These are phyloP conservation scores for Tulasnella sp. DNA, from an alignment of 768 basidiomycete genomes.

Conservation along the genomic window DNA sequence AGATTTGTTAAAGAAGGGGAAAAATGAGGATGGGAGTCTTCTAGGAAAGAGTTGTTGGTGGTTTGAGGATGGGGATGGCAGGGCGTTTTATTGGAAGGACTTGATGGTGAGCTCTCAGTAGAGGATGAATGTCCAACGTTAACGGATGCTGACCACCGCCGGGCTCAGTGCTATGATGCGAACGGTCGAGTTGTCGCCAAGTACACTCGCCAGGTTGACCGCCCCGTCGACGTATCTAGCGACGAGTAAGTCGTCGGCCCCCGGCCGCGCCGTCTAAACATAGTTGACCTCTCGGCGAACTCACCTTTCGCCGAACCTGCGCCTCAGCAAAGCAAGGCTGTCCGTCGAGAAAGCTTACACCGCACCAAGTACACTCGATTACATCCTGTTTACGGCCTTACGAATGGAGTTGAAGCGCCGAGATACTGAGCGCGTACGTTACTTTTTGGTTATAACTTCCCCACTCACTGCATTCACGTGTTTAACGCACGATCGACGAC, in stretches of 20 bases:
- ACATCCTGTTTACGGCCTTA: background rate
- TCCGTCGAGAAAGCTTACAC: background rate
- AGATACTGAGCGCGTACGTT: background rate
- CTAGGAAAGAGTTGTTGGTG: background rate
- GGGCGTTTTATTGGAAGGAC: slow-evolving; percentile 2
- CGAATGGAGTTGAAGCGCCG: background rate
- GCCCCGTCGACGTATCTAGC: background rate
- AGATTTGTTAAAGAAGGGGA: background rate
- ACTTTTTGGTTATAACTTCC: background rate
- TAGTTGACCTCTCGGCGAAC: background rate
- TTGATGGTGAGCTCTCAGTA: background rate
- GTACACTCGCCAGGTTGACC: background rate
- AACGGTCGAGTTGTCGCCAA: background rate
- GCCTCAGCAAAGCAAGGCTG: slow-evolving; percentile 4
- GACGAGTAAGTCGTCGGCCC: background rate
- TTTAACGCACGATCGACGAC: no score
- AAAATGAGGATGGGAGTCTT: background rate
- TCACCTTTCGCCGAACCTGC: background rate
- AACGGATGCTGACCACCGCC: background rate
- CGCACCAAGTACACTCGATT: slow-evolving; percentile 5
- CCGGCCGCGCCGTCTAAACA: background rate
- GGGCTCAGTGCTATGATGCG: background rate
- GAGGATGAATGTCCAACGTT: background rate
- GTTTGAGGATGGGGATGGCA: background rate
- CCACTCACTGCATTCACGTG: no score